Percentiles rank a stretch among this genome's conserved stretches.
Conservation (phyloP, 2,329 filamentous ascomycete species). For the Ophiostoma australiae region DNA sequence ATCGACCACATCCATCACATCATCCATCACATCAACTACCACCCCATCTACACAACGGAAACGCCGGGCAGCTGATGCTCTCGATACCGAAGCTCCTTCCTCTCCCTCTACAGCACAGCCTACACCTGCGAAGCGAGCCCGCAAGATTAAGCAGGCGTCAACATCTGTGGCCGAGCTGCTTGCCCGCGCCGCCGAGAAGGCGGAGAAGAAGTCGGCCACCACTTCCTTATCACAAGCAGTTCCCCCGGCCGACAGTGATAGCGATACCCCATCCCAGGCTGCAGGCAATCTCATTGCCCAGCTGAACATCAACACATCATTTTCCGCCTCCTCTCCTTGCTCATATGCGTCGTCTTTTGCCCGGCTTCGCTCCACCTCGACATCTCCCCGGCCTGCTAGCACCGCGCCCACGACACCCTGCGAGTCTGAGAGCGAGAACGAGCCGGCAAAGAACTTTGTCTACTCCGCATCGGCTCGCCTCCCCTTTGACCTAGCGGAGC, state of each 20-base stretch:
- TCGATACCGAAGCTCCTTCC: slow-evolving; percentile 12
- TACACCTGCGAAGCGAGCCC: slow-evolving; percentile 23
- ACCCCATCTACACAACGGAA: slow-evolving; percentile 23
- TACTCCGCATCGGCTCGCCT: slow-evolving; percentile 33
- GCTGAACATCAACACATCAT: slow-evolving; percentile 32
- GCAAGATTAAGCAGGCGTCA: slow-evolving; percentile 21
- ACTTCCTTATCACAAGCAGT: background rate
- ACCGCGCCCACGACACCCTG: slow-evolving; percentile 41
- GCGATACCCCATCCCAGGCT: slow-evolving; percentile 28
- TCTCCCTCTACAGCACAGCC: background rate
- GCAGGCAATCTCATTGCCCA: slow-evolving; percentile 38
- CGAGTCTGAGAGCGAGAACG: slow-evolving; percentile 35
- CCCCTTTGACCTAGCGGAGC: slow-evolving; percentile 51
- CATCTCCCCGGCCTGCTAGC: slow-evolving; percentile 28
- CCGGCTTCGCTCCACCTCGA: slow-evolving; percentile 28
- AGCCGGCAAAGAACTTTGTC: slow-evolving; percentile 19
- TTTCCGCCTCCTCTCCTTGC: slow-evolving; percentile 32
- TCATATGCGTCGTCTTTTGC: slow-evolving; percentile 30
- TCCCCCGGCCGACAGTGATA: slow-evolving; percentile 15
- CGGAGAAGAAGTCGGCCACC: background rate
- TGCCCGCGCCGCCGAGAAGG: slow-evolving; percentile 11
- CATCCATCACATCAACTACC: background rate
- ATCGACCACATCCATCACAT: background rate
- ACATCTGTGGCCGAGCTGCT: slow-evolving; percentile 28
- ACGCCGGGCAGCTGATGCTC: slow-evolving; percentile 22